Conservation (phyloP, 805 yeast genomes). For the Candida mattraensis region DNA sequence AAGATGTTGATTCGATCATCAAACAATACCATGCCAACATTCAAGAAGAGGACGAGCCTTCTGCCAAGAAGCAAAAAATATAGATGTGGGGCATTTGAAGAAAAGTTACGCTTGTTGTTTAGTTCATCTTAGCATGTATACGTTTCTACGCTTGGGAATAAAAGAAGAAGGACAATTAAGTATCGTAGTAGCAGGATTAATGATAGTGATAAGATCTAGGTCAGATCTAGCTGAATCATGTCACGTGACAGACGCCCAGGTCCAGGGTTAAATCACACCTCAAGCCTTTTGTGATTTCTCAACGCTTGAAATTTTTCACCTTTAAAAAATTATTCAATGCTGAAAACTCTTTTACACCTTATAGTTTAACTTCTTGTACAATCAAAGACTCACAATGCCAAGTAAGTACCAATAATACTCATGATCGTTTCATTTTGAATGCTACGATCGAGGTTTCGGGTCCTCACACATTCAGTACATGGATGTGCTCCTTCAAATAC, state of each 20-base stretch:
- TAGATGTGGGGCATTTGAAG: too few relatives aligned
- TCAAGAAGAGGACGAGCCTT: conserved; percentile 22
- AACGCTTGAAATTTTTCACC: not conserved
- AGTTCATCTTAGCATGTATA: too few relatives aligned
- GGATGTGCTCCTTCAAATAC: conserved; percentile 11
- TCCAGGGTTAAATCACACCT: too few relatives aligned
- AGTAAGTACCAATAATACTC: conserved; percentile 24
- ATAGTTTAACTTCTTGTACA: conserved; percentile 5
- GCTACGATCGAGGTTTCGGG: conserved; percentile 24
- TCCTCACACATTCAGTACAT: conserved; percentile 16
- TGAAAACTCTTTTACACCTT: conserved; percentile 11
- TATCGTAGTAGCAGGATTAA: too few relatives aligned
- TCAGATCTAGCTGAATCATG: too few relatives aligned
- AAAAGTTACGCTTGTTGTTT: too few relatives aligned
- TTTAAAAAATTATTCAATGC: conserved; percentile 9
- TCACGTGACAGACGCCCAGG: too few relatives aligned
- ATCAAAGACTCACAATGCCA: conserved; percentile 31
- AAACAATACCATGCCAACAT: conserved; percentile 86
- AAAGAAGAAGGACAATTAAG: conserved; percentile 9
- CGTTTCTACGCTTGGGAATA: too few relatives aligned
- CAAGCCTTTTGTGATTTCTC: not conserved
- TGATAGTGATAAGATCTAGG: too few relatives aligned
- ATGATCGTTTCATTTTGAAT: conserved; percentile 6
- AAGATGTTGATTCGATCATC: conserved; percentile 96
- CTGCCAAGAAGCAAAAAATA: conserved; percentile 38